These are phyloP conservation scores for Cryptococcus sp. DNA, from an alignment of 1,284 basidiomycete genomes.

Conservation along the genomic window DNA sequence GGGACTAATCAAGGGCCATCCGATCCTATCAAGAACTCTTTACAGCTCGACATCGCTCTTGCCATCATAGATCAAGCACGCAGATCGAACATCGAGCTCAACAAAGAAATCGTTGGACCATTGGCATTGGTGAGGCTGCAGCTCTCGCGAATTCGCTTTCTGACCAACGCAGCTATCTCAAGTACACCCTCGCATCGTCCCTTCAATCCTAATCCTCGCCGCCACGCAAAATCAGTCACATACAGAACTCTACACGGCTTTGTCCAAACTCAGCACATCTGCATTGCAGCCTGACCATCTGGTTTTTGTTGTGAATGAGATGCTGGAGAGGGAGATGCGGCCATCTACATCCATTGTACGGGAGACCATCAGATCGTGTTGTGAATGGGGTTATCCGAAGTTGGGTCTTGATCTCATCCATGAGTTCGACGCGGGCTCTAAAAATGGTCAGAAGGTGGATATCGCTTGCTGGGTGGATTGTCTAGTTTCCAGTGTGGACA, in stretches of 20 bases:
- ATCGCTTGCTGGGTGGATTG: constrained; percentile 29
- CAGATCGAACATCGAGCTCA: too few species aligned
- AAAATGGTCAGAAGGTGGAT: constrained; percentile 7
- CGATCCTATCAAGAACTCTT: too few species aligned
- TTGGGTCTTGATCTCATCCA: constrained; percentile 31
- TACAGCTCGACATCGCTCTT: too few species aligned
- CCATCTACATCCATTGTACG: constrained; percentile 10
- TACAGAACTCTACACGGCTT: constrained; percentile 15
- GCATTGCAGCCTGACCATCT: constrained; percentile 23
- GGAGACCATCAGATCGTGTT: constrained; percentile 8
- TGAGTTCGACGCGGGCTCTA: constrained; percentile 13
- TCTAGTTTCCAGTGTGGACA: constrained; percentile 29
- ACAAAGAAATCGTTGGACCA: too few species aligned
- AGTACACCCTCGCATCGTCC: constrained; percentile 22
- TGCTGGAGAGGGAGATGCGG: constrained; percentile 21
- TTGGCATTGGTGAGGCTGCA: too few species aligned
- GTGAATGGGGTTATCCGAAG: constrained; percentile 30
- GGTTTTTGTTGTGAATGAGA: constrained; percentile 27
- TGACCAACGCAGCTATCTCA: too few species aligned
- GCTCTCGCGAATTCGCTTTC: too few species aligned
- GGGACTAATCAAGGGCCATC: too few species aligned
- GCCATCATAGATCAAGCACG: too few species aligned
- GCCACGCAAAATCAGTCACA: constrained; percentile 7
- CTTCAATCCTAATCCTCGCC: constrained; percentile 19
- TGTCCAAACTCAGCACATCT: constrained; percentile 14